Evolutionary conservation across 495 filamentous ascomycete genomes (phyloP), one percentile per base, ranked within the genome.

Genomic region (Daldinia grandis): DNA sequence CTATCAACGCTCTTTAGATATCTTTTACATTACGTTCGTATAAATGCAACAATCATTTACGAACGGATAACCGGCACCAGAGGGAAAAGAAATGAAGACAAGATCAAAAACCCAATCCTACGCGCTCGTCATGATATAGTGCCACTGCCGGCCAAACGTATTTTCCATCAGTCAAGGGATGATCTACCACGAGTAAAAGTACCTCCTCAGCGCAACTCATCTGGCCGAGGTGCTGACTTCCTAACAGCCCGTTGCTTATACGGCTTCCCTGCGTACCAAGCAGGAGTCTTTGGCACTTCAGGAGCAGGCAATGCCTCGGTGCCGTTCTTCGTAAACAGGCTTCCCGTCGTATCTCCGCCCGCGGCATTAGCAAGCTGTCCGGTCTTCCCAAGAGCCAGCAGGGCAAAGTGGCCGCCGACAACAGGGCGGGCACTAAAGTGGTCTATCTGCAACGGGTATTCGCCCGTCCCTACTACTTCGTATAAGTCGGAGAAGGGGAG

Each of bases 291-390:
- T 8, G 66, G 62, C 12, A 21, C 38, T 3, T 66, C 65, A 1
- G 58, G 42, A 4, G 28, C 12, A 3, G 66, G 66, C 58, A 74
- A 27, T 0, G 64, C 54, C 19, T 68, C 59, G 2, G 61, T 68
- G 12, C 63, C 56, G 10, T 73, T 60, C 68, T 53, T 73, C 27
- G 54, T 37, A 30, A 76, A 76, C 33, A 78, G 53, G 51, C 81
- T 76, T 5, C 72, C 71, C 14, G 84, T 81, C 65, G 87, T 75
- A 19, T 76, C 54, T 0, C 65, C 74, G 12, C 37, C 88, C 15
- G 81, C 76, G 72, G 85, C 82, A 3, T 83, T 85, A 15, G 81
- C 80, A 0, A 86, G 87, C 12, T 83, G 86, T 74, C 90, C 92
- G 9, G 89, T 89, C 58, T 86, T 79, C 67, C 87, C 83, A 9